Percentiles rank a stretch among this genome's conserved stretches.
These are phyloP conservation scores for Bathelium albidoporum DNA, from an alignment of 495 filamentous ascomycete genomes.

Conservation along the genomic window DNA sequence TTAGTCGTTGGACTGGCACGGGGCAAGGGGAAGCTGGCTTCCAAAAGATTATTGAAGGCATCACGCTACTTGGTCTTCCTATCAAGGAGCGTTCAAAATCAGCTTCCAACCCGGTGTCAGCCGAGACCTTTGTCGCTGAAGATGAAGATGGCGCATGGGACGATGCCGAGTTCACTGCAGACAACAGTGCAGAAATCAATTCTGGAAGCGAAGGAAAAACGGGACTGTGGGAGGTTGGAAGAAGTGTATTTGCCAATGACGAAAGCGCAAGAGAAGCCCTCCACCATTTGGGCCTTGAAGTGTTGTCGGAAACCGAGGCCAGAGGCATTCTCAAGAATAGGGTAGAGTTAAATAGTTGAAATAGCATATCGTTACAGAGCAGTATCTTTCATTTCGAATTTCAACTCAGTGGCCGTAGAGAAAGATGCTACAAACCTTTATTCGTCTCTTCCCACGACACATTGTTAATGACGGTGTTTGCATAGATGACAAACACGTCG, in stretches of 20 bases:
- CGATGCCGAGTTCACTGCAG: slow-evolving; percentile 17
- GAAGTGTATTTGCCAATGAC: slow-evolving; percentile 68
- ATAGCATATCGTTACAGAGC: too few species aligned
- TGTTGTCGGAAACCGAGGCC: slow-evolving; percentile 60
- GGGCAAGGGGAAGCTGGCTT: slow-evolving; percentile 44
- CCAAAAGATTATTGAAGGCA: slow-evolving; percentile 57
- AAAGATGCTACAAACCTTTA: too few species aligned
- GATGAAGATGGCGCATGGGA: slow-evolving; percentile 28
- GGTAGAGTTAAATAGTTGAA: slow-evolving; percentile 47
- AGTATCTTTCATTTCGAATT: too few species aligned
- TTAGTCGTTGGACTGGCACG: slow-evolving; percentile 42
- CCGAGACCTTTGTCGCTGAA: slow-evolving; percentile 11
- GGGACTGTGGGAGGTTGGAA: slow-evolving; percentile 62
- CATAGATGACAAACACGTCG: neutral
- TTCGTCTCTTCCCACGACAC: too few species aligned
- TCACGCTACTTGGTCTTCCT: slow-evolving; percentile 57
- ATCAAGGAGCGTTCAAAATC: slow-evolving; percentile 23
- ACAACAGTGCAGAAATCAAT: slow-evolving; percentile 15
- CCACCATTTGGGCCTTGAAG: slow-evolving; percentile 52
- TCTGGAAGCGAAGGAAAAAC: slow-evolving; percentile 21
- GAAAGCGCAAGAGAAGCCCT: slow-evolving; percentile 67
- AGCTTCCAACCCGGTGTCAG: slow-evolving; percentile 10
- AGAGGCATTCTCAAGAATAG: slow-evolving; percentile 66
- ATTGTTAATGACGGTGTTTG: too few species aligned
- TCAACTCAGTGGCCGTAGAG: too few species aligned